Evolutionary conservation across 768 basidiomycete species (phyloP).

Genomic region (Lactarius hengduanensis): DNA sequence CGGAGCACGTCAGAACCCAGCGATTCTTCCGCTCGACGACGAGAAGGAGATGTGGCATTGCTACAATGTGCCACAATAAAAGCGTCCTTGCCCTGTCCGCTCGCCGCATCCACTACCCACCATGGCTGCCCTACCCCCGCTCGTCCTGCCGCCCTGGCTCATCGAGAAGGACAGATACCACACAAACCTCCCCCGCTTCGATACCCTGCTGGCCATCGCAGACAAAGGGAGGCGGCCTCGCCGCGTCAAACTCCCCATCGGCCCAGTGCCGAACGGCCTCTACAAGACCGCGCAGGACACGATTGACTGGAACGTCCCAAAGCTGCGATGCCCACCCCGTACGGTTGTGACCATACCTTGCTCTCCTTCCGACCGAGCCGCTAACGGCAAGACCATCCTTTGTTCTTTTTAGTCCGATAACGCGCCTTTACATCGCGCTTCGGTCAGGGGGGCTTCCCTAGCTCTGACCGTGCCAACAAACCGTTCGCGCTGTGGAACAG

Average conservation of each 20-base stretch:
- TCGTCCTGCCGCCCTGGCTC: constrained; percentile 19
- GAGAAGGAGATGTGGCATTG: background rate
- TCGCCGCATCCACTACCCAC: background rate
- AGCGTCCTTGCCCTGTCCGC: background rate
- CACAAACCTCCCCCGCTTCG: constrained; percentile 15
- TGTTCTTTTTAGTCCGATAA: constrained; percentile 2
- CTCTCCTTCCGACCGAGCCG: background rate
- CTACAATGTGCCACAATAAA: background rate
- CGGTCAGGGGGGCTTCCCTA: background rate
- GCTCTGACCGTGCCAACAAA: background rate
- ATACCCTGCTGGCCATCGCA: constrained; percentile 13
- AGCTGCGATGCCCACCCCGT: constrained; percentile 18
- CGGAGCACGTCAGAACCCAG: constrained; percentile 4
- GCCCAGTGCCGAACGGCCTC: constrained; percentile 17
- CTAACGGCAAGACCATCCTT: background rate
- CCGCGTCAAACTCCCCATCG: constrained; percentile 7
- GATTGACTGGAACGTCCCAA: constrained; percentile 13
- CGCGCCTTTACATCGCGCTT: background rate
- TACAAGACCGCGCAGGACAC: constrained; percentile 24
- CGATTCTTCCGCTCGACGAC: background rate
- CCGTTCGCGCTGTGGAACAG: background rate
- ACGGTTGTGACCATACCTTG: background rate
- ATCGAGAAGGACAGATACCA: constrained; percentile 11
- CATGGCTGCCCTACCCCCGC: constrained; percentile 8
- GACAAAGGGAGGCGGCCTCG: constrained; percentile 20